Conservation (phyloP, 2,329 filamentous ascomycete species). For the Dothistroma pini region DNA sequence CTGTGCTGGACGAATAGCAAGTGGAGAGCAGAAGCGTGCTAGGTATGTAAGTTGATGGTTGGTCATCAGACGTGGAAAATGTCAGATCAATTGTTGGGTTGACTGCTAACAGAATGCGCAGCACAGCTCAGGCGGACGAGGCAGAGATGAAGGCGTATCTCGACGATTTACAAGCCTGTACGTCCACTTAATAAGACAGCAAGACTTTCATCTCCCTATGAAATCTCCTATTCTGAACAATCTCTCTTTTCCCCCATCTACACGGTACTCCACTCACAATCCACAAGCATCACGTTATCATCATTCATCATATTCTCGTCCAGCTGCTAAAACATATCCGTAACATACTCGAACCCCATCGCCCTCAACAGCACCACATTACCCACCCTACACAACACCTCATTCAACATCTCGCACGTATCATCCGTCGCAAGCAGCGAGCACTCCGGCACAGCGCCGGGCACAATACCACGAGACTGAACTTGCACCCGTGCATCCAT, state of each 20-base stretch:
- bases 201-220: too few species aligned
- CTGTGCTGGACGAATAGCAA: not conserved
- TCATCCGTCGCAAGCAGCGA: slow-evolving; percentile 54
- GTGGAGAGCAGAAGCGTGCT: not conserved
- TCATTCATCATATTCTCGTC: slow-evolving; percentile 58
- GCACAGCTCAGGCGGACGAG: too few species aligned
- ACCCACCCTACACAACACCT: slow-evolving; percentile 57
- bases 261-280: slow-evolving; percentile 35
- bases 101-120: too few species aligned
- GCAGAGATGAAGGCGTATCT: too few species aligned
- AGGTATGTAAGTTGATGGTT: not conserved
- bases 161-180: too few species aligned
- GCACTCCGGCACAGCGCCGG: slow-evolving; percentile 38
- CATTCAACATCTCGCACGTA: slow-evolving; percentile 64
- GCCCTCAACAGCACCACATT: slow-evolving; percentile 46
- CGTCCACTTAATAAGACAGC: too few species aligned
- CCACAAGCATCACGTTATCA: slow-evolving; percentile 60
- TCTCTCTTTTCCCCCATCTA: too few species aligned
- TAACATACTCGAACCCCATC: slow-evolving; percentile 54
- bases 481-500: slow-evolving; percentile 60
- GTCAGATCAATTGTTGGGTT: too few species aligned
- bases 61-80: too few species aligned
- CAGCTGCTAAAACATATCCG: slow-evolving; percentile 54
- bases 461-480: not conserved
- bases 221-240: too few species aligned